Percentiles rank a stretch among this genome's conserved stretches.
Conservation (phyloP, 257 asterid species). For the Verbascum thapsus region DNA sequence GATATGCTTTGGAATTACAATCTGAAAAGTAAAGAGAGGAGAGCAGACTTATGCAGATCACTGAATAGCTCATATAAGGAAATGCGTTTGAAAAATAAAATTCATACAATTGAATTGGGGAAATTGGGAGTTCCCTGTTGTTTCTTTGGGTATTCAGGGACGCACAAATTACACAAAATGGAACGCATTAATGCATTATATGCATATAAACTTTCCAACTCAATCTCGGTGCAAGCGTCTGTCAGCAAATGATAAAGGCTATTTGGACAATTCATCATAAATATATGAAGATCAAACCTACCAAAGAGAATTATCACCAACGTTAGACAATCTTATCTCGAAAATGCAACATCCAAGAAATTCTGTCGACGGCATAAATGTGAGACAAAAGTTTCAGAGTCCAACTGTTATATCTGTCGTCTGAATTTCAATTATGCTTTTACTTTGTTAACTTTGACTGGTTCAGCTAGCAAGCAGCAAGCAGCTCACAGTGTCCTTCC, state of each 20-base stretch:
- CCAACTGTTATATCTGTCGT: too few relatives aligned
- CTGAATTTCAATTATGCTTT: neutral
- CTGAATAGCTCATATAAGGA: neutral
- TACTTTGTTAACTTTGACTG: neutral
- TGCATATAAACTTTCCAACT: neutral
- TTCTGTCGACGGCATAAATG: neutral
- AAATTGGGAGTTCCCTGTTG: neutral
- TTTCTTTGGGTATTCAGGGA: neutral
- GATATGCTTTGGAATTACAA: too few relatives aligned
- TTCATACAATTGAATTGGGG: neutral
- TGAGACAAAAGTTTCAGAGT: neutral
- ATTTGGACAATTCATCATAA: neutral
- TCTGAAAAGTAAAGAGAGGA: too few relatives aligned
- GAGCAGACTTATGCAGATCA: too few relatives aligned
- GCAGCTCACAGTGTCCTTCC: conserved; percentile 12
- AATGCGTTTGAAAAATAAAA: conserved; percentile 16
- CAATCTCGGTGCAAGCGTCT: conserved; percentile 5
- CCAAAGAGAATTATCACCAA: conserved; percentile 1
- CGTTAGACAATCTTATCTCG: conserved; percentile 7
- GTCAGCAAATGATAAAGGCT: conserved; percentile 8
- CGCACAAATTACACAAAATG: neutral
- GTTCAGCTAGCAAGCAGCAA: neutral
- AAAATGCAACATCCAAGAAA: neutral
- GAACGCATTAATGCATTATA: neutral
- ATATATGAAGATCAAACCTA: neutral